Conservation (phyloP, 1,284 basidiomycete genomes). For the Sporisorium exsertum region DNA sequence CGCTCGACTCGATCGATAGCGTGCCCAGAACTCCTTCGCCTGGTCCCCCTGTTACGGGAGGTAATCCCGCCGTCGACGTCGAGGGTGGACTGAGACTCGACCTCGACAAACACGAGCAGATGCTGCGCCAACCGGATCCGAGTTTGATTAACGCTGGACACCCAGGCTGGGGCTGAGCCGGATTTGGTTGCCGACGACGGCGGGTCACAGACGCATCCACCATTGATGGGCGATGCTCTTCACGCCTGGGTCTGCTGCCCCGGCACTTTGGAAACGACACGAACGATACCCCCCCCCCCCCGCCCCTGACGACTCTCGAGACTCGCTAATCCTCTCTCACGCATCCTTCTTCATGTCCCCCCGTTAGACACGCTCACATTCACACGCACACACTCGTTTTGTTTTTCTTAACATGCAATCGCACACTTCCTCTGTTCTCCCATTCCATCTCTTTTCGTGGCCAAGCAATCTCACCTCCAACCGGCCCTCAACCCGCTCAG, state of each 20-base stretch:
- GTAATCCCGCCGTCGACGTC: not conserved
- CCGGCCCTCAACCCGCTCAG: constrained; percentile 13
- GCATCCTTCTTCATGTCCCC: not conserved
- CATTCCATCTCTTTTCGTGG: not conserved
- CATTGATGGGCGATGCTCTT: no score
- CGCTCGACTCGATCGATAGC: constrained; percentile 8
- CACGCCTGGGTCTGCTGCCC: no score
- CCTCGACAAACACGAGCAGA: not conserved
- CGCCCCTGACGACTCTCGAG: no score
- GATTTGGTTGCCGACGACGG: no score
- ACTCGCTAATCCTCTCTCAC: no score
- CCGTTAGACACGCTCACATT: not conserved
- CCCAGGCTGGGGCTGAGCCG: no score
- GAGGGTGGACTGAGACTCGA: constrained; percentile 1
- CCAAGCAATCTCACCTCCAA: constrained; percentile 14
- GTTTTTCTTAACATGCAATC: not conserved
- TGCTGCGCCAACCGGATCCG: no score
- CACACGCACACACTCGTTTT: constrained; percentile 2
- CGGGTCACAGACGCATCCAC: no score
- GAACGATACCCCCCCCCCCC: not conserved
- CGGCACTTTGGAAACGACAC: not conserved
- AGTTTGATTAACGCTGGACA: no score
- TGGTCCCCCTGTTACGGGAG: not conserved
- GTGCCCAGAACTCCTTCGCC: constrained; percentile 3
- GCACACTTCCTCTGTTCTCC: not conserved